Base-by-base conservation (phyloP, 2,329 filamentous ascomycete species). In the Rasamsonia emersonii region DNA sequence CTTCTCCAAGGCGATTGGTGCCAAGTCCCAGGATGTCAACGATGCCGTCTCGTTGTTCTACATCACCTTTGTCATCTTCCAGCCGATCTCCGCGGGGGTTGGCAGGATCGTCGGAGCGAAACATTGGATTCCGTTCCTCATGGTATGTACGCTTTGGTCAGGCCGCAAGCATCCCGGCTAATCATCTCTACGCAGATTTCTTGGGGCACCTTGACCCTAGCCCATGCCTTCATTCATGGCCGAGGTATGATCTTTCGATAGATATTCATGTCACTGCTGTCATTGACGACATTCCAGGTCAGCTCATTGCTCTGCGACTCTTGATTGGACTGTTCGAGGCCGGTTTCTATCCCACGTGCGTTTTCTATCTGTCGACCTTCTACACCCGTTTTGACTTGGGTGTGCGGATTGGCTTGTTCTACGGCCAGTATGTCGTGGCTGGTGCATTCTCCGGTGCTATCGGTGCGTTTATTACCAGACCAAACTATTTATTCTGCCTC, bases 321-420 rank as follows among this genome's bases (percentile, higher is more conserved):
- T 8, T n/a, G 20, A 23, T 23, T n/a, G 20, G 20, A 8, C 7
- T 23, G 7, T n/a, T 23, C n/a, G 20, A 23, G n/a, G 68, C 71
- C 29, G 73, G 72, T 3, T 75, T 77, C 45, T 76, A 76, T 40
- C 70, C 73, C 3, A 71, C 71, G 1, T 68, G 68, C 2, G 70
- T 75, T 9, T 64, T 65, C 10, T 76, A 76, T 41, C 60, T 76
- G 18, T 70, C 68, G 11, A 55, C 71, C 30, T 75, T 75, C 47
- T 76, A 77, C 43, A 71, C 69, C 4, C 64, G 68, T 26, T 75
- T 65, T 49, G 71, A 75, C 40, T 73, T 76, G 37, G 72, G 63
- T 3, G 59, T 62, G 10, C 61, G 71, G 1, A 50, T 76, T 11
- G 70, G 62, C 3, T 50, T 74, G 24, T 75, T 76, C 45, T 76